Evolutionary conservation across 495 filamentous ascomycete genomes (phyloP), one percentile per base, ranked within the genome.

Genomic region (Cercophora scortea): DNA sequence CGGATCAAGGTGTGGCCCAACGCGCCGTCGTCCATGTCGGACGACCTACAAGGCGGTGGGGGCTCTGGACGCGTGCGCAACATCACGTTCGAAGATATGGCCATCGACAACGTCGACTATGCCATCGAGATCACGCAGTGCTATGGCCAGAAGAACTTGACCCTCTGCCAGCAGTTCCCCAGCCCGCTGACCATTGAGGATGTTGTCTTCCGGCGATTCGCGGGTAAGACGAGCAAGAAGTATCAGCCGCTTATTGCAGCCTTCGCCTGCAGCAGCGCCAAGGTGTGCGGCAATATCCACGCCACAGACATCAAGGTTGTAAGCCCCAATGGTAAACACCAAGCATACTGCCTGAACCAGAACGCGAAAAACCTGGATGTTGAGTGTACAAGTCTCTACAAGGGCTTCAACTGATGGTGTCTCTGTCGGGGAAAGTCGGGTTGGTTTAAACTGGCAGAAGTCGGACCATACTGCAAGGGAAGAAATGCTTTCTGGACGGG

Each of bases 51-150:
- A 33, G 61, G 56, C 13, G 68, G 68, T 15, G 69, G 69, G 19
- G 69, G 69, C 6, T 52, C 64, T 1, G 69, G 69, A 6, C 55
- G 58, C 34, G 69, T 72, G 39, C 57, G 55, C 36, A 82, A 81
- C 58, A 73, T 86, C 60, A 83, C 79, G 13, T 86, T 80, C 59
- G 74, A 83, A 51, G 71, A 70, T 39, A 75, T 83, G 63, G 61
- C 61, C 48, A 71, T 80, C 54, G 62, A 71, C 47, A 82, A 85
- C 51, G 79, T 81, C 47, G 79, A 84, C 59, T 61, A 58, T 46
- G 79, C 79, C 8, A 81, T 85, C 51, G 79, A 84, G 58, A 71
- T 85, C 36, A 83, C 79, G 15, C 81, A 84, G 63, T 85, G 81
- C 66, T 85, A 85, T 51, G 80, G 80, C 9, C 80, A 84, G 61